These are phyloP conservation scores for Botryotinia convoluta DNA, from an alignment of 2,329 filamentous ascomycete genomes.

Conservation along the genomic window DNA sequence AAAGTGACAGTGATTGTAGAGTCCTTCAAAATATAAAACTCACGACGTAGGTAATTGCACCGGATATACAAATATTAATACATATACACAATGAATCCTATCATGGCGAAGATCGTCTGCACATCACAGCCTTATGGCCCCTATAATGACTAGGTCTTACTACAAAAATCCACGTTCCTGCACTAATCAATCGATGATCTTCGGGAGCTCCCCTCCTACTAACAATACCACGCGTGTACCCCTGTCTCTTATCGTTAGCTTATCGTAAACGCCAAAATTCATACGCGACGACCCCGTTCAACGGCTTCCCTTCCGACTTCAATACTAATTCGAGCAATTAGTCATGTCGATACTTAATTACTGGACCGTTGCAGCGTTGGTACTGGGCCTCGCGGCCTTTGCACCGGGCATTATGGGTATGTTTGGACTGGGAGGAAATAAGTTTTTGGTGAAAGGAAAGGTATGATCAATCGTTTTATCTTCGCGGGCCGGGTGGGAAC, in stretches of 20 bases:
- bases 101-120: not conserved
- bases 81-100: not conserved
- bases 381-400: not conserved
- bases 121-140: not conserved
- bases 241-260: not conserved
- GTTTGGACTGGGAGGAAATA: constrained; percentile 63
- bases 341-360: not conserved
- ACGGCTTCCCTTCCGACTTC: not conserved
- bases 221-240: not conserved
- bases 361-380: constrained; percentile 7
- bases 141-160: not conserved
- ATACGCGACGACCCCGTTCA: not conserved
- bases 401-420: constrained; percentile 55
- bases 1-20: not conserved
- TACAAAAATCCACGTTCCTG: not conserved
- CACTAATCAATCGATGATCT: not conserved
- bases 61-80: not conserved
- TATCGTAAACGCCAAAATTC: not conserved
- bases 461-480: constrained; percentile 47
- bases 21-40: not conserved
- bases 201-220: not conserved
- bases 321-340: not conserved
- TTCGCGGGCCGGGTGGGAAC: not conserved
- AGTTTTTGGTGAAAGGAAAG: constrained; percentile 82
- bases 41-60: not conserved